A percentile compares a stretch with the other conserved stretches of the same genome.
phyloP scores from a whole-genome alignment of 305 asterid genomes.

The Salvia sclarea region DNA sequence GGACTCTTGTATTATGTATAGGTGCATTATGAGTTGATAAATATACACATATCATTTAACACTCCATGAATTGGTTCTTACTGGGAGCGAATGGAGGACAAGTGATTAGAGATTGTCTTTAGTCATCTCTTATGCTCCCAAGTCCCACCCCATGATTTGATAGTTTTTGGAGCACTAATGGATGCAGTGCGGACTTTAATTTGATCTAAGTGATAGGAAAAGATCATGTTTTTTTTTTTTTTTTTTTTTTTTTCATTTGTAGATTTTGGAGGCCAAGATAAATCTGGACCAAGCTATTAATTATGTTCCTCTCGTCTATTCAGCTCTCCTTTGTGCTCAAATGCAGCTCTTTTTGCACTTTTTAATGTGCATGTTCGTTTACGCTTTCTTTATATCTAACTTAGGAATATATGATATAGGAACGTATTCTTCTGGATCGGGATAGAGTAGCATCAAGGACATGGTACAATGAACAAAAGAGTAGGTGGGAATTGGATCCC shows the following conservation, averaged over 20 bases:
- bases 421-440: slow-evolving; percentile 76
- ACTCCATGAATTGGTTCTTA: neutral
- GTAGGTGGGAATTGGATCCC: slow-evolving; percentile 97
- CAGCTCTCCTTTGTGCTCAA: slow-evolving; percentile 18
- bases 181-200: neutral
- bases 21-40: too few species aligned
- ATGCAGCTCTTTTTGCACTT: slow-evolving; percentile 27
- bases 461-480: slow-evolving; percentile 78
- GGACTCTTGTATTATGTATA: too few species aligned
- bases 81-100: neutral
- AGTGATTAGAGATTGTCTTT: neutral
- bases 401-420: slow-evolving; percentile 50
- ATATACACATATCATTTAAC: too few species aligned
- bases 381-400: slow-evolving; percentile 28
- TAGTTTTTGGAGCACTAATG: neutral
- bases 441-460: slow-evolving; percentile 90
- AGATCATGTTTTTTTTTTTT: neutral
- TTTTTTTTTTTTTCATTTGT: neutral
- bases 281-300: neutral
- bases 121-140: neutral
- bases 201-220: neutral
- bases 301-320: neutral
- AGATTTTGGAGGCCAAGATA: neutral
- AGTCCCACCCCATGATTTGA: neutral
- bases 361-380: slow-evolving; percentile 25